These are phyloP conservation scores for Dictyostelium intermedium DNA, from an alignment of 78 protist species.

Conservation along the genomic window DNA sequence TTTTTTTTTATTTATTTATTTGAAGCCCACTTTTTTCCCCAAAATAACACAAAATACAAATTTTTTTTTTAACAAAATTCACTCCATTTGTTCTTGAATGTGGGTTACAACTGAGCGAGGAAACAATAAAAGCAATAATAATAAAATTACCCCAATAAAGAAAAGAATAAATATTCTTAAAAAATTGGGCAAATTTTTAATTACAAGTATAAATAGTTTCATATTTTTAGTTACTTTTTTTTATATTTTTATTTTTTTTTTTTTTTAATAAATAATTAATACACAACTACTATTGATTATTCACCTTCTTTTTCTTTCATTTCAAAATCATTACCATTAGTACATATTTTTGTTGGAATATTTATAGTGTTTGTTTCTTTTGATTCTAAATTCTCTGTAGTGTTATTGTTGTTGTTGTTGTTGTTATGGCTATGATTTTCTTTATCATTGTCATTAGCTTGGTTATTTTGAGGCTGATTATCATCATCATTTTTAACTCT, in stretches of 20 bases:
- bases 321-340: not conserved
- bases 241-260: not conserved
- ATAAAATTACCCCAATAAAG: no score
- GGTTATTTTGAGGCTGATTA: not conserved
- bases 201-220: not conserved
- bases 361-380: not conserved
- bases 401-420: not conserved
- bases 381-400: not conserved
- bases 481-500: not conserved
- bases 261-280: not conserved
- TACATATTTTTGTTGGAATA: not conserved
- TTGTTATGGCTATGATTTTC: not conserved
- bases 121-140: not conserved
- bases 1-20: not conserved
- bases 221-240: not conserved
- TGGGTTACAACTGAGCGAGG: not conserved
- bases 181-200: no score
- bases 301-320: not conserved
- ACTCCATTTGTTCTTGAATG: not conserved
- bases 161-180: no score
- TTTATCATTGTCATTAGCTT: not conserved
- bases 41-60: not conserved
- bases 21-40: not conserved
- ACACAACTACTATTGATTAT: not conserved
- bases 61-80: not conserved